A percentile compares a stretch with the other conserved stretches of the same genome.
Conservation (phyloP, 805 yeast species). For the Pichia exigua region DNA sequence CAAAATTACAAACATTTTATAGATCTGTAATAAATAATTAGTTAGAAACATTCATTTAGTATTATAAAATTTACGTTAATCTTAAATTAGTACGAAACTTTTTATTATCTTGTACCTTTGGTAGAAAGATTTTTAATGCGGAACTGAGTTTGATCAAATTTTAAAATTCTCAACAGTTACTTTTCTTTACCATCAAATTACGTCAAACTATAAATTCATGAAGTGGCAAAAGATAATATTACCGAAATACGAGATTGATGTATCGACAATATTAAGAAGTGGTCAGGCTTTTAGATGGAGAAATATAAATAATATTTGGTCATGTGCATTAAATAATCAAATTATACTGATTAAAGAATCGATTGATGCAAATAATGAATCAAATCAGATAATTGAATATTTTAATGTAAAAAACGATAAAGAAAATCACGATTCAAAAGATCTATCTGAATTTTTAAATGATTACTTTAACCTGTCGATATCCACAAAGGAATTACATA, state of each 20-base stretch:
- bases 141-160: neutral
- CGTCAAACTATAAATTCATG: slow-evolving; percentile 12
- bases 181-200: slow-evolving; percentile 4
- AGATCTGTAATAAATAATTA: neutral
- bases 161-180: neutral
- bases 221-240: slow-evolving; percentile 23
- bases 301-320: slow-evolving; percentile 53
- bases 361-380: slow-evolving; percentile 33
- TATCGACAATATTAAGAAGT: slow-evolving; percentile 63
- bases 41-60: neutral
- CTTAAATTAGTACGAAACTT: too few species aligned
- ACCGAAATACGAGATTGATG: slow-evolving; percentile 41
- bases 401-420: slow-evolving; percentile 30
- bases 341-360: slow-evolving; percentile 46
- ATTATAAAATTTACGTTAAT: neutral
- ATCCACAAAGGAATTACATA: slow-evolving; percentile 44
- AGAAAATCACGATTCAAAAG: slow-evolving; percentile 20
- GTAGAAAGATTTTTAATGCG: neutral
- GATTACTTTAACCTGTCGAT: slow-evolving; percentile 69
- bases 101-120: too few species aligned
- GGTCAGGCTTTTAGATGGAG: slow-evolving; percentile 87
- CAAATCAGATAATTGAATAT: slow-evolving; percentile 42
- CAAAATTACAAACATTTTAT: neutral
- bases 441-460: slow-evolving; percentile 35
- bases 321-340: slow-evolving; percentile 51